Evolutionary conservation across 257 asterid genomes (phyloP), one percentile per base, ranked within the genome.

Genomic region (Nicotiana noctiflora): DNA sequence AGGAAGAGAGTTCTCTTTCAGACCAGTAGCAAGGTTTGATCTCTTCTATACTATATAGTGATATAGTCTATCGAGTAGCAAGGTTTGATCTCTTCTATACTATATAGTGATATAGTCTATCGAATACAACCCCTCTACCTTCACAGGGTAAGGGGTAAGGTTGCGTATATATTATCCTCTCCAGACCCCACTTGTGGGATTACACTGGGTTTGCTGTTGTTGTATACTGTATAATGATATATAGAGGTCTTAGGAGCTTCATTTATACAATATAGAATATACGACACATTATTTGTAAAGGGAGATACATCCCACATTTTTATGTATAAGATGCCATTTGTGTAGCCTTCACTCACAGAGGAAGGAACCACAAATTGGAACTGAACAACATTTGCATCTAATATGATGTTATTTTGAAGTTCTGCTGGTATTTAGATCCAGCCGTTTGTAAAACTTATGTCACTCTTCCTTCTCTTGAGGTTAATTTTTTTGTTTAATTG

Each of bases 1-100:
- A 88, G 91, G 98, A 94, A 91, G 93, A 97, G 76, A 90, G 97
- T 81, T 75, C 95, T 31, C 95, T 95, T 67, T 59, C 91, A n/a
- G 87, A 91, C 81, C 84, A 82, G 79, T 91, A 72, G 40, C 61
- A 14, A 46, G 61, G 40, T 13, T 60, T 1, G 2, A 14, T 29
- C 40, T 32, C 0, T 13, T n/a, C 40, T 44, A 40, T 40, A 46
- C 0, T 46, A 9, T 19, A 34, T 17, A 31, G 5, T 34, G 40
- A 34, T 34, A 34, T 37, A 25, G 27, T 25, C 27, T 25, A 1
- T 25, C 2, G 2, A 25, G 27, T 25, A 25, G 27, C 27, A 25
- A 25, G 27, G 27, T 25, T 25, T 25, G 27, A 25, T 25, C 27
- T 25, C 27, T 25, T n/a, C 27, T 25, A 25, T 25, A 25, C 1